These are phyloP conservation scores for Cornus controversa DNA, from an alignment of 148 eudicot species.

Conservation along the genomic window DNA sequence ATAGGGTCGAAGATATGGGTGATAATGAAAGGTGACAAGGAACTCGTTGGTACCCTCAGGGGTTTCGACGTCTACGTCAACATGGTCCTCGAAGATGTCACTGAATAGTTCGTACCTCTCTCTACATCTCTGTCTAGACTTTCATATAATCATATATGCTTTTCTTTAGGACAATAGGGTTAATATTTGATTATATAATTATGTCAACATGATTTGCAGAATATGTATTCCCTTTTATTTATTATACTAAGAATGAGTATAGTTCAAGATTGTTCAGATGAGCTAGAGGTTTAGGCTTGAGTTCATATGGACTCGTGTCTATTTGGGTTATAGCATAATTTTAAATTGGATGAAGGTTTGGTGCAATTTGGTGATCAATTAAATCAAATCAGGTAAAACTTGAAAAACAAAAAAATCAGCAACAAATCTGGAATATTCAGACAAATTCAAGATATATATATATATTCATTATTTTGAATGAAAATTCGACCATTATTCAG, in stretches of 20 bases:
- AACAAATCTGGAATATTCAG: not conserved
- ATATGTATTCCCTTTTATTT: too few species aligned
- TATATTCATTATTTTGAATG: too few species aligned
- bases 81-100: conserved; percentile 98
- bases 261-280: too few species aligned
- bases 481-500: too few species aligned
- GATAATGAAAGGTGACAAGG: conserved; percentile 98
- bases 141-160: not conserved
- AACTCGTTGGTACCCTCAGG: conserved; percentile 88
- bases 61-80: conserved; percentile 98
- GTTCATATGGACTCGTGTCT: not conserved
- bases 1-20: conserved; percentile 98
- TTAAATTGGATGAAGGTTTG: too few species aligned
- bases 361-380: too few species aligned
- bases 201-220: not conserved
- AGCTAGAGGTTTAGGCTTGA: not conserved
- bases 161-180: not conserved
- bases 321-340: not conserved
- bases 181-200: not conserved
- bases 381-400: not conserved
- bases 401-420: not conserved
- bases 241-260: too few species aligned
- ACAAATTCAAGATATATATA: too few species aligned
- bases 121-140: not conserved
- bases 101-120: conserved; percentile 66